phyloP scores from a whole-genome alignment of 179 eudicot genomes.

The Corrigiola litoralis region DNA sequence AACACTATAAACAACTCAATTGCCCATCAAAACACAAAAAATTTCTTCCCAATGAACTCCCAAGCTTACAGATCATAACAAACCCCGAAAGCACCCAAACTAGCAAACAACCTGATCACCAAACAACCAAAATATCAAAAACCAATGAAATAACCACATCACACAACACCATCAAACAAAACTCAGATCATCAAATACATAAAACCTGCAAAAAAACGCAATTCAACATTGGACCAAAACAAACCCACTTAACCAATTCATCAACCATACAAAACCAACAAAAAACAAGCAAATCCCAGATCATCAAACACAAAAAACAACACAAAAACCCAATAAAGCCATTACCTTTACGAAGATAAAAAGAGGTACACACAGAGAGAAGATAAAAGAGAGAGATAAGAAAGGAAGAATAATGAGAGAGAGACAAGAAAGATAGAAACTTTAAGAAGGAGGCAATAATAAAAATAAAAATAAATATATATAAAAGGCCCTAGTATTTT shows the following conservation, averaged over 20 bases:
- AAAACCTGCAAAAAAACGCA: background rate
- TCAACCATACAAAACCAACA: conserved; percentile 4
- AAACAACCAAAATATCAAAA: background rate
- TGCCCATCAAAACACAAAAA: background rate
- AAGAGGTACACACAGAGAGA: background rate
- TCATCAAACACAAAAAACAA: background rate
- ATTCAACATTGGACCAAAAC: too few relatives aligned
- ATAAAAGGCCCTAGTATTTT: too few relatives aligned
- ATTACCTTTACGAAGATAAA: conserved; percentile 10
- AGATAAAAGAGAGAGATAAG: background rate
- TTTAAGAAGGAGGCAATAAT: background rate
- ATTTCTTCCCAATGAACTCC: background rate
- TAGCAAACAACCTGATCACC: background rate
- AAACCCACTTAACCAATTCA: too few relatives aligned
- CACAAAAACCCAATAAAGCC: background rate
- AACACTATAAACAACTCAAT: background rate
- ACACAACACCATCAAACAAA: conserved; percentile 6
- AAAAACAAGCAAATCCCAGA: background rate
- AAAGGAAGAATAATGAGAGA: background rate
- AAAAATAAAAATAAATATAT: background rate
- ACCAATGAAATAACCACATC: background rate
- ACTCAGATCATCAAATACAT: background rate
- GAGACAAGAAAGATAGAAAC: background rate
- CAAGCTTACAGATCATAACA: background rate
- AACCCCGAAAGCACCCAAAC: background rate